Evolutionary conservation across 192 early-diverging fungal genomes (phyloP).

Genomic region (Entophlyctis helioformis): DNA sequence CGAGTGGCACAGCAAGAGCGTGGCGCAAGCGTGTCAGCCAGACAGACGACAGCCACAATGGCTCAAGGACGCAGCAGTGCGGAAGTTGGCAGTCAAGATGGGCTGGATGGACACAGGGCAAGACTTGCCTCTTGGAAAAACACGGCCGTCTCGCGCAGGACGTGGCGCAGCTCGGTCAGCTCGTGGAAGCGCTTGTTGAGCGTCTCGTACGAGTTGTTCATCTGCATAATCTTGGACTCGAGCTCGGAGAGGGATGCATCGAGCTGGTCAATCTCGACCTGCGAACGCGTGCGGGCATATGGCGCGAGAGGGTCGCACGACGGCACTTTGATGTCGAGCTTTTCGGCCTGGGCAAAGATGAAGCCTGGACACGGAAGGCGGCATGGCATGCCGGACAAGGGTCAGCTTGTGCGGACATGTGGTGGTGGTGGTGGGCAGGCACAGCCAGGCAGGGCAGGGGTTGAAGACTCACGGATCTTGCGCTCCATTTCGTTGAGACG

Average conservation of each 20-base stretch:
- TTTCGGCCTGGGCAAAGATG: constrained; percentile 67
- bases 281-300: constrained; percentile 55
- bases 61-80: not conserved
- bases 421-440: too few species aligned
- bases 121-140: constrained; percentile 65
- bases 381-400: not conserved
- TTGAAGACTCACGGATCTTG: constrained; percentile 59
- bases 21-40: too few species aligned
- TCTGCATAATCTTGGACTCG: constrained; percentile 69
- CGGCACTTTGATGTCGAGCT: constrained; percentile 53
- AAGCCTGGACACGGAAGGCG: constrained; percentile 45
- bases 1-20: too few species aligned
- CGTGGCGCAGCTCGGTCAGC: constrained; percentile 79
- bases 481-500: constrained; percentile 96
- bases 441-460: not conserved
- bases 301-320: constrained; percentile 30
- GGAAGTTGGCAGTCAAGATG: not conserved
- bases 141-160: constrained; percentile 72
- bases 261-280: constrained; percentile 89
- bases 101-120: not conserved
- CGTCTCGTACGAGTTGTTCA: constrained; percentile 78
- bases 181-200: constrained; percentile 83
- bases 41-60: not conserved
- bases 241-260: constrained; percentile 67
- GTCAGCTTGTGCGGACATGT: too few species aligned